Conservation (phyloP, 352 stramenopile genomes). For the Phytophthora nicotianae region DNA sequence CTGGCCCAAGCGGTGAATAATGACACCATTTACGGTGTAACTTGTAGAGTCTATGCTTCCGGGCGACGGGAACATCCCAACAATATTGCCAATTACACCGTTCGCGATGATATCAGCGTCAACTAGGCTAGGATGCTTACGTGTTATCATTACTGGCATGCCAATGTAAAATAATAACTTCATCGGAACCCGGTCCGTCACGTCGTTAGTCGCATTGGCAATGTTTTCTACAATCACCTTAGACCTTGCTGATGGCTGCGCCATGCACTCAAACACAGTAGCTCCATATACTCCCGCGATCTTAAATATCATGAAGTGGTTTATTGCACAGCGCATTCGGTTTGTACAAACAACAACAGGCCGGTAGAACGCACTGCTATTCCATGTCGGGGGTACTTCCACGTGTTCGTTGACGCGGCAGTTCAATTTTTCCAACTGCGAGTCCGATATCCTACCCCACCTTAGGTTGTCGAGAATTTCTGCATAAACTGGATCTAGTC, state of each 20-base stretch:
- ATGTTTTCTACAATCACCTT: slow-evolving; percentile 8
- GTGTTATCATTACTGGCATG: slow-evolving; percentile 16
- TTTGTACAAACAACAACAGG: slow-evolving; percentile 22
- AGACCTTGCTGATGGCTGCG: neutral
- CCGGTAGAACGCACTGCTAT: slow-evolving; percentile 2
- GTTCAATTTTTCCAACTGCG: slow-evolving; percentile 8
- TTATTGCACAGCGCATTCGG: slow-evolving; percentile 20
- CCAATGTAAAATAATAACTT: slow-evolving; percentile 22
- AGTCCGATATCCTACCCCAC: neutral
- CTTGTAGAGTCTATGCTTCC: neutral
- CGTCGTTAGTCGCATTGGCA: slow-evolving; percentile 12
- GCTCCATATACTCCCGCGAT: neutral
- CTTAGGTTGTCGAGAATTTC: slow-evolving; percentile 4
- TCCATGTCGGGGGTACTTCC: neutral
- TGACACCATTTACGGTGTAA: neutral
- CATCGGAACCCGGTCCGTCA: slow-evolving; percentile 15
- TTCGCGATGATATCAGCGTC: slow-evolving; percentile 19
- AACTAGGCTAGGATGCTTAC: slow-evolving; percentile 11
- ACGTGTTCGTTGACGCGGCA: neutral
- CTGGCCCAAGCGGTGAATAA: too few species aligned
- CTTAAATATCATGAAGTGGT: slow-evolving; percentile 15
- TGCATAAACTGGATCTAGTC: neutral
- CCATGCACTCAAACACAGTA: slow-evolving; percentile 10
- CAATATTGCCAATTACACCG: slow-evolving; percentile 17
- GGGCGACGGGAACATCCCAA: slow-evolving; percentile 1